Base-by-base conservation (phyloP, 2,329 filamentous ascomycete genomes). In the Acephala macrosclerotiorum region DNA sequence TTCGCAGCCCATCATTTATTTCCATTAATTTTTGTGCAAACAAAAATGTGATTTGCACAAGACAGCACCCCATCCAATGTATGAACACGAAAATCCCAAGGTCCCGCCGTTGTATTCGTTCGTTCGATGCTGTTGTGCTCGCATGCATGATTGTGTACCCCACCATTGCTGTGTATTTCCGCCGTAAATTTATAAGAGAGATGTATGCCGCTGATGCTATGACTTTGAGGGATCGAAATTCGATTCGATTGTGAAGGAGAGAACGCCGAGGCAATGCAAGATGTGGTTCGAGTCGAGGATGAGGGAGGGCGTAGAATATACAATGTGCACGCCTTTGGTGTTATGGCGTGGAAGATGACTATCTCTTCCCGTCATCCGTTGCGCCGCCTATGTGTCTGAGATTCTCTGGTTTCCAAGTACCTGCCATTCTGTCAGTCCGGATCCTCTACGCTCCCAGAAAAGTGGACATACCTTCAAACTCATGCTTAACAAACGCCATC, bases 401-500 rank as follows among this genome's bases (percentile, higher is more conserved):
- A 71, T 79, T 85, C 75, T 92, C 89, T 26, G 91, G 90, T 77
- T 93, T 93, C 90, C 90, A 93, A 3, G 89, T 90, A 58, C 90
- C 90, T 93, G 26, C 25, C 47, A 25, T 14, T 56, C 22, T 33
- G 51, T 71, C 62, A 72, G 64, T 51, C 60, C 67, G 14, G 40
- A 22, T 7, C 20, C 33, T 57, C 29, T 20, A 12, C 5, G 36
- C 9, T 25, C 53, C n/a, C 57, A 26, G 16, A 2, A 1, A 14
- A 1, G 29, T 20, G 22, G 59, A 78, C 85, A 71, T 82, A 96
- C 95, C 96, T 83, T 97, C 93, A 78, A 99, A 99, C 63, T 94
- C 90, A 80, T 99, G 96, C 81, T 96, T 94, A 67, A 99, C 96
- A 83, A 97, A 98, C 1, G 96, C 96, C 93, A 97, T 95, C 0